Evolutionary conservation across 108 stramenopile genomes (phyloP).

Genomic region (Skeletonema tropicum): DNA sequence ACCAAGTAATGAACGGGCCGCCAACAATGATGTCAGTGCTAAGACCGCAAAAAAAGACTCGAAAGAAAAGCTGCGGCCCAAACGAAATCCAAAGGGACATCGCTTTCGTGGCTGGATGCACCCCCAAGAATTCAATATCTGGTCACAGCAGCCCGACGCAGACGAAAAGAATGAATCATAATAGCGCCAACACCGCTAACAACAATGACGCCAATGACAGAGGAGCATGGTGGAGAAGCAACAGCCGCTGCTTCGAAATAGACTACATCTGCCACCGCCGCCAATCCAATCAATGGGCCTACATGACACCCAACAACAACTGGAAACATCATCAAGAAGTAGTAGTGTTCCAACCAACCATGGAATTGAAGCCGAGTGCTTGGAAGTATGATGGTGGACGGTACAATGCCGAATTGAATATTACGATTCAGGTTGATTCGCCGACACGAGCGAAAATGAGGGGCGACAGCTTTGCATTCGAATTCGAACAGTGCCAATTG

Average conservation of each 20-base stretch:
- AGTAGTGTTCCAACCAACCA: constrained; percentile 35
- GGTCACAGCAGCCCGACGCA: background rate
- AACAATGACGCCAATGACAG: background rate
- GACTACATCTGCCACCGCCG: constrained; percentile 35
- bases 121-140: background rate
- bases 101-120: constrained; percentile 1
- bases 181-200: no score
- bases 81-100: constrained; percentile 7
- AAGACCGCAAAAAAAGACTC: background rate
- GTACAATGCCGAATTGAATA: constrained; percentile 22
- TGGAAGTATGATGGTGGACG: constrained; percentile 39
- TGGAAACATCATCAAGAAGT: background rate
- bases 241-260: constrained; percentile 22
- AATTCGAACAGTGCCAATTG: constrained; percentile 19
- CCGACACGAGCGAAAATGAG: background rate
- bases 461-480: background rate
- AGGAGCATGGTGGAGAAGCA: constrained; percentile 38
- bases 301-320: background rate
- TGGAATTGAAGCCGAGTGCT: constrained; percentile 37
- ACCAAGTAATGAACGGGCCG: background rate
- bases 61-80: background rate
- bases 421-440: constrained; percentile 30
- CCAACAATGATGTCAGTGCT: no score
- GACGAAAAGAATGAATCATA: background rate
- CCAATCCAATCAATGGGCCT: constrained; percentile 34